phyloP scores from a whole-genome alignment of 208 protist genomes.

The Vickermania spadyakhi region DNA sequence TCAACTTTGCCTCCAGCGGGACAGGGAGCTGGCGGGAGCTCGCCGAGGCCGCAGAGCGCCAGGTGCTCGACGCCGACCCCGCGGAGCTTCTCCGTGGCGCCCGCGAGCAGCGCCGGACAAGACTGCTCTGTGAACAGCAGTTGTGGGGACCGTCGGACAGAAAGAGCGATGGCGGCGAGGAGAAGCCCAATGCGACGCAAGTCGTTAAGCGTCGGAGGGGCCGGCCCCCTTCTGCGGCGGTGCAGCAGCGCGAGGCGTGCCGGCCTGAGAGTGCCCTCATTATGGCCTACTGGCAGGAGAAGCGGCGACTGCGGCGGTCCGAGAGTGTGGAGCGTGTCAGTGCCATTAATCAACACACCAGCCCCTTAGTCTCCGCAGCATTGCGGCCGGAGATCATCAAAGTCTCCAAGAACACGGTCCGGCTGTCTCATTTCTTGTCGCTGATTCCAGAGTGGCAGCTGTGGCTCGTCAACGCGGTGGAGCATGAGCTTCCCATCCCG shows the following conservation, averaged over 20 bases:
- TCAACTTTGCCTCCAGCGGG: constrained; percentile 19
- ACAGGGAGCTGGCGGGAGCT: constrained; percentile 22
- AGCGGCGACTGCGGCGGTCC: constrained; percentile 23
- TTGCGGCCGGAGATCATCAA: constrained; percentile 66
- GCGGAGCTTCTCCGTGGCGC: constrained; percentile 17
- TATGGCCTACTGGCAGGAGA: constrained; percentile 51
- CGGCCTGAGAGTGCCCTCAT: constrained; percentile 19
- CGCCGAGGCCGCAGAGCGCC: constrained; percentile 27
- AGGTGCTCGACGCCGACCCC: constrained; percentile 29
- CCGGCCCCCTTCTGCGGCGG: constrained; percentile 24
- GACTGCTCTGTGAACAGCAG: not conserved
- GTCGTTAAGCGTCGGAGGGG: constrained; percentile 20
- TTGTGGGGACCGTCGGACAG: too few relatives aligned
- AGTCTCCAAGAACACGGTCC: constrained; percentile 39
- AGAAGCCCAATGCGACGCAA: not conserved
- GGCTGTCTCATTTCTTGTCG: constrained; percentile 56
- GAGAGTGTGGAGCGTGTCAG: constrained; percentile 21
- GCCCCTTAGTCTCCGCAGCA: constrained; percentile 33
- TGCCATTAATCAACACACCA: constrained; percentile 26
- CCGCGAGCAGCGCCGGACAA: not conserved
- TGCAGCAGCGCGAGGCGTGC: constrained; percentile 25
- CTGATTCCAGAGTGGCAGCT: constrained; percentile 79
- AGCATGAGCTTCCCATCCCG: constrained; percentile 55
- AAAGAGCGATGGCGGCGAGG: not conserved
- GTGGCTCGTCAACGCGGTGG: constrained; percentile 37